A percentile compares a stretch with the other conserved stretches of the same genome.
Conservation (phyloP, 345 rosid species). For the Moricandia arvensis region DNA sequence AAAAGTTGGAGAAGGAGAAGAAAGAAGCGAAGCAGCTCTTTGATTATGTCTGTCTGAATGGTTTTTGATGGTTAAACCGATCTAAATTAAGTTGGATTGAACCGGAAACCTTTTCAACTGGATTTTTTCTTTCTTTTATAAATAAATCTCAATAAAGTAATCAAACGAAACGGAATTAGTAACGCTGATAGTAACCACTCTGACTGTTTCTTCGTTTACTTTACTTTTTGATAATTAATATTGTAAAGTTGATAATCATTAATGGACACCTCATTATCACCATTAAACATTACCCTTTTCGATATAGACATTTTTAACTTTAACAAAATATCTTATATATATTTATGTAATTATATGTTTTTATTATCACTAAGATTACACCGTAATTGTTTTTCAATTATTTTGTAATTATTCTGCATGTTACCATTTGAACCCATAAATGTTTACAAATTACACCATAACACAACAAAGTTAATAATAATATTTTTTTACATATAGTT, state of each 20-base stretch:
- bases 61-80: constrained; percentile 17
- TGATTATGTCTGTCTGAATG: constrained; percentile 11
- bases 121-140: background rate
- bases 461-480: no score
- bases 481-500: no score
- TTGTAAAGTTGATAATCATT: constrained; percentile 7
- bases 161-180: constrained; percentile 17
- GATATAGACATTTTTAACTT: no score
- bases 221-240: constrained; percentile 16
- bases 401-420: no score
- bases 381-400: no score
- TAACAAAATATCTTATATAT: no score
- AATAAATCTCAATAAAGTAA: no score
- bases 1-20: background rate
- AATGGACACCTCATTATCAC: background rate
- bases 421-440: no score
- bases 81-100: background rate
- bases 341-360: no score
- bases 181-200: constrained; percentile 17
- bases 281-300: no score
- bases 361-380: no score
- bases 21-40: background rate
- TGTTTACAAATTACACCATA: no score
- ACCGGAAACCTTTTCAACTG: constrained; percentile 1
- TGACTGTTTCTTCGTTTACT: constrained; percentile 30